Evolutionary conservation across 1,284 basidiomycete genomes (phyloP), one percentile per base, ranked within the genome.

Genomic region (Pholiota adiposa): DNA sequence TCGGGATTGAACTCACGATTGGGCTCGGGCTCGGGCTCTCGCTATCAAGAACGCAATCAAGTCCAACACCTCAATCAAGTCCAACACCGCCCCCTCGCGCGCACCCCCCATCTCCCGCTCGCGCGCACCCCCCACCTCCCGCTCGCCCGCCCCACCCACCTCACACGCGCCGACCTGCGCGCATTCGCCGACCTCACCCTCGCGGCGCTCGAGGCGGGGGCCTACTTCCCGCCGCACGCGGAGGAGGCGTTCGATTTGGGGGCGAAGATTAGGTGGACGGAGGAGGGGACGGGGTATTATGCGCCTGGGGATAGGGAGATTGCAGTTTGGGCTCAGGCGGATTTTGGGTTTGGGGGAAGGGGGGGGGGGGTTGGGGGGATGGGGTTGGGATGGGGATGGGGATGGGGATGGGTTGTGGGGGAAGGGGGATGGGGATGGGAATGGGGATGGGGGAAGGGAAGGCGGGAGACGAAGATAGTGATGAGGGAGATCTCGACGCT

Each of bases 401-500:
- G n/a, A n/a, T n/a, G n/a, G n/a, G n/a, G n/a, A n/a, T n/a, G n/a
- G n/a, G n/a, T n/a, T n/a, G n/a, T n/a, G n/a, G n/a, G n/a, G n/a
- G n/a, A n/a, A n/a, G n/a, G n/a, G n/a, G n/a, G n/a, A n/a, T n/a
- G n/a, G n/a, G n/a, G n/a, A n/a, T n/a, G n/a, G n/a, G n/a, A n/a
- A n/a, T n/a, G n/a, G n/a, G n/a, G n/a, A n/a, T n/a, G 36, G n/a
- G 27, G 5, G 12, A 18, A 50, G 29, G 2, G 49, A 52, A 8
- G 27, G 27, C 18, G n/a, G n/a, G 27, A 46, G 12, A 63, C 65
- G 2, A 60, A 61, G 34, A 64, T 68, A 31, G n/a, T 65, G 18
- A 62, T 69, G 19, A 62, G 58, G 16, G 66, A 69, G 46, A 65
- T 66, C 7, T 69, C 68, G 4, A 69, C 68, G 1, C 62, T 69